phyloP scores from a whole-genome alignment of 2,329 filamentous ascomycete species.

The Lasiodiplodia sp. region DNA sequence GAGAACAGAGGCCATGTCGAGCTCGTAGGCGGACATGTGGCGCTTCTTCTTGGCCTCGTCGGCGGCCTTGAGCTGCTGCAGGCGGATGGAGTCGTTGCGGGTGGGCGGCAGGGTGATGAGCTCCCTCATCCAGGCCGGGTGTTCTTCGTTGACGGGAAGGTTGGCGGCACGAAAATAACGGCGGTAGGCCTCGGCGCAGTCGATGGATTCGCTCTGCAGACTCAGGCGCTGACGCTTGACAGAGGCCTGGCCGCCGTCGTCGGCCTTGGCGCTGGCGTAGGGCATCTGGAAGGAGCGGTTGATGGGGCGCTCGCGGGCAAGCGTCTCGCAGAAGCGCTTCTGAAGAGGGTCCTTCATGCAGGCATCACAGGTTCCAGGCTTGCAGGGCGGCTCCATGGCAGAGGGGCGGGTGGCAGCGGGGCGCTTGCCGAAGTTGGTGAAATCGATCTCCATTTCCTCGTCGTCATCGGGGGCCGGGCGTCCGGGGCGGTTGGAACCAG shows the following conservation, averaged over 20 bases:
- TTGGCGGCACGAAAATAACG: slow-evolving; percentile 29
- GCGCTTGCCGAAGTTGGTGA: slow-evolving; percentile 37
- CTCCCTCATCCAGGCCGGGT: slow-evolving; percentile 30
- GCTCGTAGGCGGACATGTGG: slow-evolving; percentile 28
- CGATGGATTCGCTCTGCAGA: slow-evolving; percentile 14
- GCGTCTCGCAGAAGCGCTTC: slow-evolving; percentile 31
- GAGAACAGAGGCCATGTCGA: slow-evolving; percentile 30
- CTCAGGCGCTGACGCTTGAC: slow-evolving; percentile 28
- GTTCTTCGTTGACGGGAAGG: slow-evolving; percentile 29
- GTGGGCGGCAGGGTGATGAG: slow-evolving; percentile 29
- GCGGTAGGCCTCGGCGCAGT: slow-evolving; percentile 28
- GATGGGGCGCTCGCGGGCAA: slow-evolving; percentile 28
- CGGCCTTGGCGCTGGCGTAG: slow-evolving; percentile 23
- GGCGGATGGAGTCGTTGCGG: slow-evolving; percentile 20
- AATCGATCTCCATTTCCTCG: slow-evolving; percentile 44
- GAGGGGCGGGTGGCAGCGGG: slow-evolving; percentile 20
- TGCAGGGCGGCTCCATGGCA: slow-evolving; percentile 29
- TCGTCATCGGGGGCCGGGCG: slow-evolving; percentile 31
- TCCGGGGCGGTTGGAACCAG: slow-evolving; percentile 16
- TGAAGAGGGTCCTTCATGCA: slow-evolving; percentile 46
- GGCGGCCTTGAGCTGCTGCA: slow-evolving; percentile 22
- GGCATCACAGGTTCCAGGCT: slow-evolving; percentile 45
- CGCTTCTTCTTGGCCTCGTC: slow-evolving; percentile 24
- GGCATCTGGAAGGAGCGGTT: slow-evolving; percentile 22
- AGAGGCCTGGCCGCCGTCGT: slow-evolving; percentile 20